Percentiles rank a stretch among this genome's conserved stretches.
phyloP scores from a whole-genome alignment of 441 rosid species.

The Theobroma grandiflorum region DNA sequence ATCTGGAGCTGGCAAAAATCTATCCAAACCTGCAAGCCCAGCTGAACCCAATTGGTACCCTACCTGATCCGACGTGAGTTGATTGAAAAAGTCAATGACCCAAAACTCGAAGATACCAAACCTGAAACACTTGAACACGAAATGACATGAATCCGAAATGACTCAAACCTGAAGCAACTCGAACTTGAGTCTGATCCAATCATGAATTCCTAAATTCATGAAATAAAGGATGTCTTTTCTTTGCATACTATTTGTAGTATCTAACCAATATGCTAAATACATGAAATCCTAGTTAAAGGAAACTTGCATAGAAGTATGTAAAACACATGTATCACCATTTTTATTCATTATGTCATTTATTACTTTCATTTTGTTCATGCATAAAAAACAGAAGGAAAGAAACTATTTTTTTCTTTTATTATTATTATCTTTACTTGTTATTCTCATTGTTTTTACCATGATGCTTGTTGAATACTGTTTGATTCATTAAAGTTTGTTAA shows the following conservation, averaged over 20 bases:
- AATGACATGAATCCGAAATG: not conserved
- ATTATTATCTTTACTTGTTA: not conserved
- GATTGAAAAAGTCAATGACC: not conserved
- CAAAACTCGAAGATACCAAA: not conserved
- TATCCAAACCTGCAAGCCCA: not conserved
- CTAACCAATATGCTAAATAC: not conserved
- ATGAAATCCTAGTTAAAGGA: not conserved
- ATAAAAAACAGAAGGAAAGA: not conserved
- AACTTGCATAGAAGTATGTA: conserved; percentile 8
- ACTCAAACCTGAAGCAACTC: not conserved
- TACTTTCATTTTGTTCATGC: conserved; percentile 13
- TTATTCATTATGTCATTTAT: not conserved
- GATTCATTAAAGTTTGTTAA: not conserved
- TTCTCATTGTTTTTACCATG: not conserved
- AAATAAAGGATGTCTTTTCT: not conserved
- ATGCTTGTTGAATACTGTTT: conserved; percentile 11
- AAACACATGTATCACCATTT: not conserved
- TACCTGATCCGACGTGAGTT: not conserved
- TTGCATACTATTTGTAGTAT: not conserved
- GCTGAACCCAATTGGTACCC: not conserved
- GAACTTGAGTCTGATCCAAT: not conserved
- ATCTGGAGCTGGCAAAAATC: not conserved
- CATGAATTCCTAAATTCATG: too few relatives aligned
- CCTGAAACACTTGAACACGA: not conserved
- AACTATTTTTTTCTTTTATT: not conserved